A percentile compares a stretch with the other conserved stretches of the same genome.
phyloP scores from a whole-genome alignment of 2,329 filamentous ascomycete species.

The Diaporthe sp. region DNA sequence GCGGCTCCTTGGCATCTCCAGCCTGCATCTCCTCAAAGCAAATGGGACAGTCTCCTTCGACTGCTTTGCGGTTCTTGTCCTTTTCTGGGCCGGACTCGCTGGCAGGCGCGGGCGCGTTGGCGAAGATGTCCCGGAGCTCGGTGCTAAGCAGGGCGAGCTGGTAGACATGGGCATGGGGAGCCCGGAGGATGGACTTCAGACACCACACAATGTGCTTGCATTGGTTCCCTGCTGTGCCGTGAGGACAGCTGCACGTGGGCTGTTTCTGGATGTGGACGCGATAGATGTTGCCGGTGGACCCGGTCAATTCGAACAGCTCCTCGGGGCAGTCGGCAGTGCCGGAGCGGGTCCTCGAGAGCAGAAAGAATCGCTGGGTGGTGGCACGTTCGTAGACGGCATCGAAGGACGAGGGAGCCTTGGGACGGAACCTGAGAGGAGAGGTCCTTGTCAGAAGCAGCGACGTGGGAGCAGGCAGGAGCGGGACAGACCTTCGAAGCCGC shows the following conservation, averaged over 20 bases:
- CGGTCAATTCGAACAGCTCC: constrained; percentile 71
- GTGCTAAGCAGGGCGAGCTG: constrained; percentile 72
- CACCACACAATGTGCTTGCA: constrained; percentile 78
- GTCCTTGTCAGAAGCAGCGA: not conserved
- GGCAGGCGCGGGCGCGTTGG: constrained; percentile 65
- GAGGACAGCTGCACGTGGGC: constrained; percentile 70
- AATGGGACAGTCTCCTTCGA: constrained; percentile 70
- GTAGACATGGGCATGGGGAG: constrained; percentile 68
- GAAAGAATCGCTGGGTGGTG: constrained; percentile 60
- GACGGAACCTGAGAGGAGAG: constrained; percentile 46
- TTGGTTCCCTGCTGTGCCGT: constrained; percentile 66
- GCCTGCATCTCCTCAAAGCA: constrained; percentile 65
- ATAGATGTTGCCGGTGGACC: constrained; percentile 77
- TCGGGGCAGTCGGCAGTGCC: constrained; percentile 56
- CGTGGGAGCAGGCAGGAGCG: not conserved
- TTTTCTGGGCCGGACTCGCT: constrained; percentile 46
- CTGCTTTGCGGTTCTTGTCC: constrained; percentile 60
- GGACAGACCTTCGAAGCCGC: constrained; percentile 36
- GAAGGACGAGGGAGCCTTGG: constrained; percentile 53
- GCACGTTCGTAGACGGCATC: constrained; percentile 55
- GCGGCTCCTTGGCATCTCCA: constrained; percentile 49
- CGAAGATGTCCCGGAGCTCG: constrained; percentile 73
- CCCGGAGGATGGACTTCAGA: constrained; percentile 71
- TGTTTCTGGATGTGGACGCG: constrained; percentile 65
- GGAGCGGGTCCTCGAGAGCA: constrained; percentile 56